Evolutionary conservation across 2,329 filamentous ascomycete genomes (phyloP).

Genomic region (Simplicillium aogashimaense): DNA sequence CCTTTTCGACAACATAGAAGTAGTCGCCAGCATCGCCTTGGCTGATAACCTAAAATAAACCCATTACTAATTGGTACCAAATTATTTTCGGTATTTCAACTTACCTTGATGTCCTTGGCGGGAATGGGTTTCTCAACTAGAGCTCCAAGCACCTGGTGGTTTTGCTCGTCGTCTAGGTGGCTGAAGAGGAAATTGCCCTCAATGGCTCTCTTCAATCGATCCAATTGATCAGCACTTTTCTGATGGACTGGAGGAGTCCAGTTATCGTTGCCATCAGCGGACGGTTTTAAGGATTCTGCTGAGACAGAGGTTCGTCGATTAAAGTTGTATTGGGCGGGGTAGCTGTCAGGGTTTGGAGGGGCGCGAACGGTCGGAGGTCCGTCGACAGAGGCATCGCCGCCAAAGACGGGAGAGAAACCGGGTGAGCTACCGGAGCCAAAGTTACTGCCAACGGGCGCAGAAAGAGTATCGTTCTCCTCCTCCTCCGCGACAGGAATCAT

Average conservation of each 20-base stretch:
- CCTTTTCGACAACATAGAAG: constrained; percentile 94
- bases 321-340: constrained; percentile 90
- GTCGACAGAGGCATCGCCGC: constrained; percentile 38
- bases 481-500: constrained; percentile 63
- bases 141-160: constrained; percentile 75
- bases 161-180: constrained; percentile 90
- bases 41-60: constrained; percentile 69
- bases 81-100: constrained; percentile 5
- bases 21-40: constrained; percentile 95
- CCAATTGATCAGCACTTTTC: constrained; percentile 74
- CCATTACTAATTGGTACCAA: constrained; percentile 12
- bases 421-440: constrained; percentile 35
- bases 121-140: constrained; percentile 93
- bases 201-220: constrained; percentile 71
- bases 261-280: constrained; percentile 71
- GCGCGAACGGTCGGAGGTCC: constrained; percentile 34
- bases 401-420: constrained; percentile 42
- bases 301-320: constrained; percentile 91
- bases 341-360: constrained; percentile 52
- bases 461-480: constrained; percentile 67
- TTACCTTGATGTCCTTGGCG: constrained; percentile 69
- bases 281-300: constrained; percentile 89
- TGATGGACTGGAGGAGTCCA: constrained; percentile 81
- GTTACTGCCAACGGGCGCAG: constrained; percentile 59
- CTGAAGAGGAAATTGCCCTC: constrained; percentile 88